Base-by-base conservation (phyloP, 495 filamentous ascomycete species). In the Rusavskia elegans region DNA sequence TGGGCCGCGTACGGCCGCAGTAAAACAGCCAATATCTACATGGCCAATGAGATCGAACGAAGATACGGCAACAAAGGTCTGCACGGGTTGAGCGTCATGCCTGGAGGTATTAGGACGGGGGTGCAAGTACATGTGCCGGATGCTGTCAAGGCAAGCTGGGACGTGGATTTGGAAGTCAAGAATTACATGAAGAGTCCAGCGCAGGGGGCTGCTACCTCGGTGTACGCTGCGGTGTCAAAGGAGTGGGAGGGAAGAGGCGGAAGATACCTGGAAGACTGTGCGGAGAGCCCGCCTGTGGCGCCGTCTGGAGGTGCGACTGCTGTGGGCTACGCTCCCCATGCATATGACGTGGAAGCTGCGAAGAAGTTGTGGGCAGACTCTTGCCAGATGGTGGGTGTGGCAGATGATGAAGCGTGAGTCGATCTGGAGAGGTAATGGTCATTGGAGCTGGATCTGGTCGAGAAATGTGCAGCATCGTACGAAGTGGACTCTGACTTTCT, bases 1-100 rank as follows among this genome's bases (percentile, higher is more conserved):
- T 66, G 61, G 63, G 46, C 46, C 1, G 67, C 62, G 0, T 70
- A 73, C 32, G 63, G 62, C 1, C 58, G 65, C 32, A 61, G 57
- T 55, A 74, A 71, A 50, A 67, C 63, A 0, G 68, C 70, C 7
- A 66, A 65, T 27, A 64, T 72, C 25, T 72, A 61, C 45, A 68
- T 63, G 53, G 66, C 71, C 8, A 70, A 67, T 30, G 60, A 74
- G 54, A 64, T 74, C 21, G 67, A 72, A 29, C 63, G 67, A 1
- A 55, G 56, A 0, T 74, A 70, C 45, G 65, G 65, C 1, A 4
- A 50, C 0, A 51, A 61, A 14, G 68, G 71, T 3, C 54, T 76
- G 0, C 66, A 69, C 45, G 66, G 61, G 0, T 57, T 57, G 17
- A 65, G 63, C 52, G 25, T 74, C 5, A 65, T 69, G 25, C 73